These are phyloP conservation scores for Aspergillus amoenus DNA, from an alignment of 2,329 filamentous ascomycete genomes.

Conservation along the genomic window DNA sequence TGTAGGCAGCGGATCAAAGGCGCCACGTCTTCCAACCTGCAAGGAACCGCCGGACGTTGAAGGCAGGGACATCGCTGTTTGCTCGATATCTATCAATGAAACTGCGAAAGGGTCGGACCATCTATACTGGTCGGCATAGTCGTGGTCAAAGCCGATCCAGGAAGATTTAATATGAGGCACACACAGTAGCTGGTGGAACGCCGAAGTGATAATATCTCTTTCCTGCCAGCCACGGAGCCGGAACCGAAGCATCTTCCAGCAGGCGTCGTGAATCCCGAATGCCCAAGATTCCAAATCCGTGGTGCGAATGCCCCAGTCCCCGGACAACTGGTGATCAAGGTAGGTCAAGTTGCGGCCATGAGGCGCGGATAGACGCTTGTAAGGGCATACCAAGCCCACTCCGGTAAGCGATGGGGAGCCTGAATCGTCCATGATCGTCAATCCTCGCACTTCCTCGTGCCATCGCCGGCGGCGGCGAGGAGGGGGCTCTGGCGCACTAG, in stretches of 20 bases:
- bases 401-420: constrained; percentile 1
- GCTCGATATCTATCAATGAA: too few species aligned
- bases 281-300: not conserved
- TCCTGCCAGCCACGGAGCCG: not conserved
- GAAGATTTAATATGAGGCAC: constrained; percentile 4
- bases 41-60: not conserved
- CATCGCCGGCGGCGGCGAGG: constrained; percentile 8
- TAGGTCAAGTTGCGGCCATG: not conserved
- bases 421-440: not conserved
- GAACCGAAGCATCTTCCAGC: constrained; percentile 15
- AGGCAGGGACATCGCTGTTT: not conserved
- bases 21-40: not conserved
- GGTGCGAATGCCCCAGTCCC: not conserved
- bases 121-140: not conserved
- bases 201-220: not conserved
- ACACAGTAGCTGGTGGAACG: constrained; percentile 14
- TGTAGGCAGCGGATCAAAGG: not conserved
- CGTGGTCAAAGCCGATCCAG: constrained; percentile 13
- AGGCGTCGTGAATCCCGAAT: constrained; percentile 11
- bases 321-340: not conserved
- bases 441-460: constrained; percentile 13
- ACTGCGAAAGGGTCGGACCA: too few species aligned
- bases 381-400: not conserved
- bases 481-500: not conserved
- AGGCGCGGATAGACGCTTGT: not conserved